Conservation (phyloP, 345 rosid species). For the Noccaea caerulescens region DNA sequence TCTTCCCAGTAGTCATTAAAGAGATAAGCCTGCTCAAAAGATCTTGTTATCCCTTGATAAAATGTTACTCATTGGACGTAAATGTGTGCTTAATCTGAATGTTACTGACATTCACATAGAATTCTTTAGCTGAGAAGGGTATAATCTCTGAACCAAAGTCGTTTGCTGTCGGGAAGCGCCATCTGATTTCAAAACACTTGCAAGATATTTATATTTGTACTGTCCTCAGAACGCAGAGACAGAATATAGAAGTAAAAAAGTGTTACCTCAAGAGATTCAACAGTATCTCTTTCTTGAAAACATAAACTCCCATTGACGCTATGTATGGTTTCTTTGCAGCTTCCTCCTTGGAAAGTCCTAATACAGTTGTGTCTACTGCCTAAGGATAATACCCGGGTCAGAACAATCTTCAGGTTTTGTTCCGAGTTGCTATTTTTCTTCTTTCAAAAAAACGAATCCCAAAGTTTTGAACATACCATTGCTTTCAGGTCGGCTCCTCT, state of each 20-base stretch:
- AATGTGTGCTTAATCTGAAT: slow-evolving; percentile 28
- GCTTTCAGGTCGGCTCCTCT: slow-evolving; percentile 78
- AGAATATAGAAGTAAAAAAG: neutral
- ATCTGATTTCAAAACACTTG: slow-evolving; percentile 51
- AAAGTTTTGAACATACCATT: slow-evolving; percentile 56
- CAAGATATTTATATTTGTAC: slow-evolving; percentile 3
- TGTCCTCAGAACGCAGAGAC: slow-evolving; percentile 1
- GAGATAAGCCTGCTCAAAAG: slow-evolving; percentile 75
- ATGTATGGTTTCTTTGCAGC: slow-evolving; percentile 91
- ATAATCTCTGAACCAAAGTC: slow-evolving; percentile 97
- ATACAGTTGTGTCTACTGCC: slow-evolving; percentile 86
- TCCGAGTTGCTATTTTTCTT: neutral
- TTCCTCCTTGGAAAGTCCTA: slow-evolving; percentile 81
- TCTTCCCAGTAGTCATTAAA: slow-evolving; percentile 99
- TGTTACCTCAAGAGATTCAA: slow-evolving; percentile 86
- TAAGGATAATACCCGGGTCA: slow-evolving; percentile 37
- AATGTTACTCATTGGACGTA: neutral
- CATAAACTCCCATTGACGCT: slow-evolving; percentile 96
- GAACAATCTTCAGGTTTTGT: slow-evolving; percentile 20
- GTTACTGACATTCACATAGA: slow-evolving; percentile 60
- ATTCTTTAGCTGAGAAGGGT: slow-evolving; percentile 89
- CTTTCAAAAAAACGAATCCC: neutral
- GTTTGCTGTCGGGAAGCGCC: slow-evolving; percentile 99
- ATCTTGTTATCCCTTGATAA: slow-evolving; percentile 16
- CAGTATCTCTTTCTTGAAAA: slow-evolving; percentile 94